Percentiles rank a stretch among this genome's conserved stretches.
These are phyloP conservation scores for Dothistroma pini DNA, from an alignment of 2,329 filamentous ascomycete genomes.

Conservation along the genomic window DNA sequence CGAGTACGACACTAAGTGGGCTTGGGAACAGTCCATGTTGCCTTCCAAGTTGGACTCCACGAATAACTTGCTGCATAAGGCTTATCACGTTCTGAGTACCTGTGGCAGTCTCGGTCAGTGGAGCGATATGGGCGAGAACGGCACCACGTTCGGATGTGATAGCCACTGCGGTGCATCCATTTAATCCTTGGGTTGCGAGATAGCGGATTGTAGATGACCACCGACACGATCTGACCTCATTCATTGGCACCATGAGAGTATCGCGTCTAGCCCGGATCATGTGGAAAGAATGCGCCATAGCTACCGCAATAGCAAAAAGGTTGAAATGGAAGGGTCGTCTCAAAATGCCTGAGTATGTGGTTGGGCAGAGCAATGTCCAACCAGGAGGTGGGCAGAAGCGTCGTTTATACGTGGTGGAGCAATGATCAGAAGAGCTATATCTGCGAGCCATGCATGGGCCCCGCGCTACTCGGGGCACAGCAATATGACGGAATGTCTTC, in stretches of 20 bases:
- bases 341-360: no score
- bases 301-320: neutral
- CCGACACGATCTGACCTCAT: neutral
- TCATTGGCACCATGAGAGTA: neutral
- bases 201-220: neutral
- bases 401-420: neutral
- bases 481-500: neutral
- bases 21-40: neutral
- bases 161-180: neutral
- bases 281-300: neutral
- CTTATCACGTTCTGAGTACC: neutral
- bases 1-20: neutral
- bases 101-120: neutral
- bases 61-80: neutral
- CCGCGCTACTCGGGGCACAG: neutral
- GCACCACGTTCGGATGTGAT: neutral
- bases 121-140: neutral
- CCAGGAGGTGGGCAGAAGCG: neutral
- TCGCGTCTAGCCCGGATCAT: neutral
- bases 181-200: neutral
- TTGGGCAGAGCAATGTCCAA: no score
- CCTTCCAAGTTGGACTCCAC: neutral
- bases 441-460: neutral
- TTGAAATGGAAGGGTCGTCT: neutral
- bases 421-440: neutral